Base-by-base conservation (phyloP, 2,329 filamentous ascomycete species). In the Coccinonectria pachysandricola region DNA sequence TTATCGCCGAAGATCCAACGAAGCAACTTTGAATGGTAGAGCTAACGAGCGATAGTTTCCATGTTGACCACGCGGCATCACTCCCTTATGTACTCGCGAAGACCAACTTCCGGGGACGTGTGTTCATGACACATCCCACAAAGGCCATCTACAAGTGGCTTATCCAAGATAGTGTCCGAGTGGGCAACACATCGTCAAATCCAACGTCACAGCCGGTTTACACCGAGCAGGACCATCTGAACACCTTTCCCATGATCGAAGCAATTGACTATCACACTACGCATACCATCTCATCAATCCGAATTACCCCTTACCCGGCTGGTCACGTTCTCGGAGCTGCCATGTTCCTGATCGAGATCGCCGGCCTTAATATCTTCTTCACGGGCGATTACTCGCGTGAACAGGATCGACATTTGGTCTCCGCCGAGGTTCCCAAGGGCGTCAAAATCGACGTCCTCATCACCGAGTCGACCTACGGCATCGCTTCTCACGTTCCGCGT, bases 131-230 rank as follows among this genome's bases (percentile, higher is more conserved):
- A 26, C 91, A 98, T 63, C 86, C 91, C 2, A 98, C 91, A 23
- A 96, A 98, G 57, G 91, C 91, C 45, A 98, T 98, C 53, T 98
- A 98, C 71, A 96, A 96, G 60, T 96, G 91, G 88, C 75, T 96
- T 26, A 95, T 96, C 37, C 86, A 94, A 56, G 91, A 98, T 57
- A 93, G 86, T 41, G 84, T 98, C 22, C 79, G 91, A 32, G 87
- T 98, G 15, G 80, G 79, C 51, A 81, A 76, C 48, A 76, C 71
- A 4, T 75, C 72, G 2, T 74, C 71, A 7, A 71, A 73, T 39
- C 60, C 65, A 28, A 66, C 64, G 0, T 66, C 82, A 46, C 69
- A 91, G 65, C 66, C 84, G 49, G 75, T 96, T 23, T 98, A 95
- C 53, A 95, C 85, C 2, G 91, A 98, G 57, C 79, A 88, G 43